Conservation (phyloP, 768 basidiomycete species). For the Boletus rubroflammeus region DNA sequence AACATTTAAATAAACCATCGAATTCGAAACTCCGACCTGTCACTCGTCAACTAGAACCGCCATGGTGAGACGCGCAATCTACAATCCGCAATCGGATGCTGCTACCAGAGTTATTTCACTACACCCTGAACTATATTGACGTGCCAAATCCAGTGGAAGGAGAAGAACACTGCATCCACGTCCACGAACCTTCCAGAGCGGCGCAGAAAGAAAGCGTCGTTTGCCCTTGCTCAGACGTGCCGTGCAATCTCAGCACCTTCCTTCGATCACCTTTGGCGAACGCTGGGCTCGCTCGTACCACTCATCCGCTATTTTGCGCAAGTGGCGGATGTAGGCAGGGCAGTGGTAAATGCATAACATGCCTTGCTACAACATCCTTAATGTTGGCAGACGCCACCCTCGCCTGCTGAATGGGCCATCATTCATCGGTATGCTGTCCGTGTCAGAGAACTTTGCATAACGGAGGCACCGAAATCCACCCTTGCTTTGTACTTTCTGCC, state of each 20-base stretch:
- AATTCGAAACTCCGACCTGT: too few relatives aligned
- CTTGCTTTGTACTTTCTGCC: too few relatives aligned
- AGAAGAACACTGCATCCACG: neutral
- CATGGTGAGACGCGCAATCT: neutral
- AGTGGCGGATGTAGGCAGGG: too few relatives aligned
- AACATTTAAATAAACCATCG: too few relatives aligned
- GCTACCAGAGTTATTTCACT: neutral
- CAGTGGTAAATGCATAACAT: neutral
- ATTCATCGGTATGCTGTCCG: too few relatives aligned
- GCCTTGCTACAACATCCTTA: neutral
- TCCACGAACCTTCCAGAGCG: neutral
- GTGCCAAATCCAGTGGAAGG: neutral
- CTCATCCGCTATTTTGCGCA: neutral
- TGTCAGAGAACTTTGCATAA: too few relatives aligned
- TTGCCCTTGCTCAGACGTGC: neutral
- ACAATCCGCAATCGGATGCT: too few relatives aligned
- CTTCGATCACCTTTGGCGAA: neutral
- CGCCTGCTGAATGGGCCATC: too few relatives aligned
- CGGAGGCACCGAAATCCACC: too few relatives aligned
- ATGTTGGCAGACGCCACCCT: neutral
- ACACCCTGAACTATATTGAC: neutral
- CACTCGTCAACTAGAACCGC: neutral
- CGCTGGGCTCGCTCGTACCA: neutral
- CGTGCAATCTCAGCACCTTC: neutral
- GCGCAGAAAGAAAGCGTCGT: neutral